phyloP scores from a whole-genome alignment of 768 basidiomycete genomes.

The Symmetrospora coprosmae region DNA sequence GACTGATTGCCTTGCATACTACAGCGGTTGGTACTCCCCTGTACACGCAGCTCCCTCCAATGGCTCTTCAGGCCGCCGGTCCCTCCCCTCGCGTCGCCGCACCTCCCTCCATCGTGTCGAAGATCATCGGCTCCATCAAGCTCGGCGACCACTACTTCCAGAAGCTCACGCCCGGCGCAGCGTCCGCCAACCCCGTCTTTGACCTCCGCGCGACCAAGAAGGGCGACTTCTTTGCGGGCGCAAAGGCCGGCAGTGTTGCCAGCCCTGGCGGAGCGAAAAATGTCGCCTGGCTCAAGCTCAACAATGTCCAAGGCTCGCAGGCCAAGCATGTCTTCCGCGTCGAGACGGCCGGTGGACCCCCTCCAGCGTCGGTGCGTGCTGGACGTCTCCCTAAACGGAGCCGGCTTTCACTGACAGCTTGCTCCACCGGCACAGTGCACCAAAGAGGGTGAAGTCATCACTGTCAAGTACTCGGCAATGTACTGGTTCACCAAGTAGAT shows the following conservation, averaged over 20 bases:
- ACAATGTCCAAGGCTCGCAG: slow-evolving; percentile 40
- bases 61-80: neutral
- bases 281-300: slow-evolving; percentile 49
- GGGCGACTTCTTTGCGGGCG: slow-evolving; percentile 44
- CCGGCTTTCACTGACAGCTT: too few species aligned
- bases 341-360: slow-evolving; percentile 46
- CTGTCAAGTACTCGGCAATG: slow-evolving; percentile 34
- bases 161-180: slow-evolving; percentile 39
- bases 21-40: neutral
- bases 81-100: neutral
- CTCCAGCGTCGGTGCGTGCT: slow-evolving; percentile 40
- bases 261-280: slow-evolving; percentile 42
- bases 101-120: neutral
- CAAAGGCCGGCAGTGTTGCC: slow-evolving; percentile 40
- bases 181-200: slow-evolving; percentile 49
- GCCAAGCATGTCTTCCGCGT: slow-evolving; percentile 46
- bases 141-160: slow-evolving; percentile 51
- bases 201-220: slow-evolving; percentile 39
- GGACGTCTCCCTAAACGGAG: neutral
- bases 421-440: too few species aligned
- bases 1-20: too few species aligned
- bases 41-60: neutral
- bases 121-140: slow-evolving; percentile 24
- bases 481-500: slow-evolving; percentile 16
- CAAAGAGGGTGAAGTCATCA: slow-evolving; percentile 34